Evolutionary conservation across 2,329 filamentous ascomycete genomes (phyloP), one percentile per base, ranked within the genome.

Genomic region (Aureobasidium lini): DNA sequence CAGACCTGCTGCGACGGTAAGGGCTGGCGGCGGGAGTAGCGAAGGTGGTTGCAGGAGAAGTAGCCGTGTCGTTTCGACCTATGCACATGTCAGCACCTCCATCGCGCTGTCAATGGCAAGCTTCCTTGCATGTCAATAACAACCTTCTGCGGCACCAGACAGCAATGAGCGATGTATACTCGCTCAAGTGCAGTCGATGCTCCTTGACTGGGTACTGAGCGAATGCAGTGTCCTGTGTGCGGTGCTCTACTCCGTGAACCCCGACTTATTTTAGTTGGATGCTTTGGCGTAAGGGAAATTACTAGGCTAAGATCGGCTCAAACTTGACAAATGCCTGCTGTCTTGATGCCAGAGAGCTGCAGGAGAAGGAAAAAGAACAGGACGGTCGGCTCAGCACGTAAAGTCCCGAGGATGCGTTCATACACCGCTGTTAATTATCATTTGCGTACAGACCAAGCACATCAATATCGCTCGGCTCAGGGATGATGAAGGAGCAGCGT

Each of bases 141-240:
- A 2, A 49, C 57, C 46, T 59, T 16, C 2, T 16, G 11, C 15
- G 9, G 39, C 47, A 53, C 47, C 47, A 39, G 46, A 60, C 42
- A 62, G 61, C 61, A 53, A 42, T 53, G 58, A 61, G 54, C 61
- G 59, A 61, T 42, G 7, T 16, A 18, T 34, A 39, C 32, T 57
- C 61, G 56, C 59, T 58, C 61, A 39, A 46, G 29, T 59, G 61
- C 61, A 57, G 50, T 57, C 61, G 56, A 53, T 56, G 60, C 29
- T 56, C 9, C 4, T 32, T 53, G 23, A 31, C 29, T 49, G 18
- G 10, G 28, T 11, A 9, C 43, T 46, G 46, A n/a, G 18, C 10
- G 43, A 34, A 47, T n/a, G 44, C 28, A 31, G 18, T 18, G 23
- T 31, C 44, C 29, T 32, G 37, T 23, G 50, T 32, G 36, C 23